phyloP scores from a whole-genome alignment of 1,284 basidiomycete species.

The Baeospora myosura region DNA sequence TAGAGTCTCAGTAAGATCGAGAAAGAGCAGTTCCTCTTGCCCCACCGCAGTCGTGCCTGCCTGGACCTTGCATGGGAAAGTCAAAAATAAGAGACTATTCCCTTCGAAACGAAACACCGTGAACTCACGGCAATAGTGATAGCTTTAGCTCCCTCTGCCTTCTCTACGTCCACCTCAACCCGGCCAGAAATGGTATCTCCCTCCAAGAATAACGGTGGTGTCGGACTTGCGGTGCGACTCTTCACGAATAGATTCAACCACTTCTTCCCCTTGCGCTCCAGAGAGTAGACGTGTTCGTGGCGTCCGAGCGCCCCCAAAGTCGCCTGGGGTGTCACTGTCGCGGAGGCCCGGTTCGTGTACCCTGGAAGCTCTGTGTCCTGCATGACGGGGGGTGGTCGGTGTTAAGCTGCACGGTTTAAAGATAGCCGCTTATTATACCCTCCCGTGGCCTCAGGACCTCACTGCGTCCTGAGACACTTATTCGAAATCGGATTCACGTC shows the following conservation, averaged over 20 bases:
- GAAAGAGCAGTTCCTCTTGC: conserved; percentile 37
- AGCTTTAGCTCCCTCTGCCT: conserved; percentile 36
- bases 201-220: conserved; percentile 34
- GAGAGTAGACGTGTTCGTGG: conserved; percentile 26
- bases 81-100: too few species aligned
- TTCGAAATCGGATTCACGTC: too few species aligned
- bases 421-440: too few species aligned
- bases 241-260: conserved; percentile 37
- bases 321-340: neutral
- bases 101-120: neutral
- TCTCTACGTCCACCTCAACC: conserved; percentile 37
- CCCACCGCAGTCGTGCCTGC: conserved; percentile 36
- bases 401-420: too few species aligned
- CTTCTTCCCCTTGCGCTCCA: conserved; percentile 35
- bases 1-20: conserved; percentile 29
- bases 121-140: conserved; percentile 34
- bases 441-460: too few species aligned
- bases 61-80: conserved; percentile 31
- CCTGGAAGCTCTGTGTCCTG: neutral
- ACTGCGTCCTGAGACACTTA: too few species aligned
- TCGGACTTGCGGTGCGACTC: conserved; percentile 29
- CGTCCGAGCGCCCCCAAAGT: conserved; percentile 1
- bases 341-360: neutral
- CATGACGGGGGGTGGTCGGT: too few species aligned
- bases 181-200: conserved; percentile 37